These are phyloP conservation scores for Boletus smithii DNA, from an alignment of 1,284 basidiomycete genomes.

Conservation along the genomic window DNA sequence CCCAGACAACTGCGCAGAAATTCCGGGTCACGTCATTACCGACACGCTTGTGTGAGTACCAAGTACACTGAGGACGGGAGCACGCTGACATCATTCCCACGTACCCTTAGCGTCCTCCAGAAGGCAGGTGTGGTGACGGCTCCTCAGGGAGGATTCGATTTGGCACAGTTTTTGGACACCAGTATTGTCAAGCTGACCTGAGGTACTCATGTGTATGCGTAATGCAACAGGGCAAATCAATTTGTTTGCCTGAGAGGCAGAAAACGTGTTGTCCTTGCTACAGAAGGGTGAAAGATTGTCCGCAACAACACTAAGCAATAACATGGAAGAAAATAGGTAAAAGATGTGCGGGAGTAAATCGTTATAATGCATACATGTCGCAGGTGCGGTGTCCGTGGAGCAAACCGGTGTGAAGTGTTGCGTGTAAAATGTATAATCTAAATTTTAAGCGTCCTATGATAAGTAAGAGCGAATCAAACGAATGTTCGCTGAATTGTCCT, in stretches of 20 bases:
- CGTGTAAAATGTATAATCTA: conserved; percentile 21
- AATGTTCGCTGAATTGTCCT: conserved; percentile 24
- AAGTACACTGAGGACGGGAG: not conserved
- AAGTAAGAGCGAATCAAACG: conserved; percentile 21
- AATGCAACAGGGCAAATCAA: not conserved
- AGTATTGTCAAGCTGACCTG: conserved; percentile 18
- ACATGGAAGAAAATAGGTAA: conserved; percentile 7
- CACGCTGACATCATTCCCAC: conserved; percentile 1
- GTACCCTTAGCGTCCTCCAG: conserved; percentile 28
- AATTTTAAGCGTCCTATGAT: conserved; percentile 19
- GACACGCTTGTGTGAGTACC: conserved; percentile 65
- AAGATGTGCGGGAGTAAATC: conserved; percentile 2
- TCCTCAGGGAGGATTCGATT: conserved; percentile 15
- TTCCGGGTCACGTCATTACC: conserved; percentile 60
- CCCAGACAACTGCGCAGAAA: conserved; percentile 60
- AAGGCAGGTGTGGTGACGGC: conserved; percentile 26
- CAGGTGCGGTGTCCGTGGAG: conserved; percentile 16
- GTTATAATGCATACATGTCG: conserved; percentile 16
- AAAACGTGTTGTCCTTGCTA: conserved; percentile 5
- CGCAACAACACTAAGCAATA: conserved; percentile 20
- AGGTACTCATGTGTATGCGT: no score
- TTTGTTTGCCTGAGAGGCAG: not conserved
- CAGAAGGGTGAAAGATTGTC: conserved; percentile 9
- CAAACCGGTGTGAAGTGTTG: conserved; percentile 6
- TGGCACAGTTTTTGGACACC: conserved; percentile 19